These are phyloP conservation scores for Pseudonectria foliicola DNA, from an alignment of 2,329 filamentous ascomycete species.

Conservation along the genomic window DNA sequence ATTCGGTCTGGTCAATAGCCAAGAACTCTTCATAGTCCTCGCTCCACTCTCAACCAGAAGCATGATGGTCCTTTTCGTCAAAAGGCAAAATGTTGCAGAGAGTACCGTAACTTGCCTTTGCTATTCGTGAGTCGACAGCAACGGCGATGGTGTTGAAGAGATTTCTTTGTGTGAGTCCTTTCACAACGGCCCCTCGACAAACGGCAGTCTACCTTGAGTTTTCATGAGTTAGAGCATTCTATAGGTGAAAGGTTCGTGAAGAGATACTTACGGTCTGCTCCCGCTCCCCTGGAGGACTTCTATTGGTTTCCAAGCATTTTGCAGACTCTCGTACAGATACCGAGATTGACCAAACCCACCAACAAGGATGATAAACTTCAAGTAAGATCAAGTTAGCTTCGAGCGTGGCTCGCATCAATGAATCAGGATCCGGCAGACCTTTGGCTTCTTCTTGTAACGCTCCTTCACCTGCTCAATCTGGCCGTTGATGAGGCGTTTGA, in stretches of 20 bases:
- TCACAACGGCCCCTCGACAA: slow-evolving; percentile 26
- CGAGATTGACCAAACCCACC: slow-evolving; percentile 32
- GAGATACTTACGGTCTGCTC: slow-evolving; percentile 25
- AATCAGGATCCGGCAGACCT: slow-evolving; percentile 13
- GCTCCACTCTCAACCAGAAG: slow-evolving; percentile 15
- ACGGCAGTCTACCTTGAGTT: slow-evolving; percentile 28
- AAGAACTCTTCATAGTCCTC: slow-evolving; percentile 1
- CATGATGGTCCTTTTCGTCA: slow-evolving; percentile 7
- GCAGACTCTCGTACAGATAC: slow-evolving; percentile 23
- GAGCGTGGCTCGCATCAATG: not conserved
- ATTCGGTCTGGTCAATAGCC: slow-evolving; percentile 20
- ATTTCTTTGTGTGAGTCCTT: slow-evolving; percentile 12
- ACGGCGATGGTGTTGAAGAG: slow-evolving; percentile 7
- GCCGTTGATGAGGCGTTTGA: slow-evolving; percentile 17
- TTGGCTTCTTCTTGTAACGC: slow-evolving; percentile 17
- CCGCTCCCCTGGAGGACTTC: slow-evolving; percentile 27
- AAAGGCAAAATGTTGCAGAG: slow-evolving; percentile 9
- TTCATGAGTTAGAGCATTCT: not conserved
- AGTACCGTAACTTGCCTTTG: slow-evolving; percentile 24
- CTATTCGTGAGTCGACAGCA: slow-evolving; percentile 20
- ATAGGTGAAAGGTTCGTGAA: too few species aligned
- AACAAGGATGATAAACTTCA: slow-evolving; percentile 32
- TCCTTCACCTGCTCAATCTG: slow-evolving; percentile 22
- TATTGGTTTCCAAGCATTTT: not conserved
- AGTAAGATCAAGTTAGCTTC: not conserved